A percentile compares a stretch with the other conserved stretches of the same genome.
phyloP scores from a whole-genome alignment of 2,329 filamentous ascomycete genomes.

The Fusarium temperatum region DNA sequence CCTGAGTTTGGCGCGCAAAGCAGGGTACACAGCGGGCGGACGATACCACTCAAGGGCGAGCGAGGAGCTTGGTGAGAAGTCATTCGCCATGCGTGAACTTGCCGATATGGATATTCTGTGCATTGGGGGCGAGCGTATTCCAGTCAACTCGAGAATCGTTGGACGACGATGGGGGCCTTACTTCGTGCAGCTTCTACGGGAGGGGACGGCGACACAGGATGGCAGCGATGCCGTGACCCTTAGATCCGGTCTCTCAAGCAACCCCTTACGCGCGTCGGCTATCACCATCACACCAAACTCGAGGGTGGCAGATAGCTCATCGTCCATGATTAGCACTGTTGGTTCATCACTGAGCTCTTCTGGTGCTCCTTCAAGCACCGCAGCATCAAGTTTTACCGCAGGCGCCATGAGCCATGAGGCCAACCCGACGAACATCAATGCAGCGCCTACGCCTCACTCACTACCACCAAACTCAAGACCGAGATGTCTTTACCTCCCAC shows the following conservation, averaged over 20 bases:
- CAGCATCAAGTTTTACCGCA: slow-evolving; percentile 55
- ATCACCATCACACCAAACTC: slow-evolving; percentile 83
- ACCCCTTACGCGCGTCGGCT: slow-evolving; percentile 77
- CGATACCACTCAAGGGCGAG: slow-evolving; percentile 79
- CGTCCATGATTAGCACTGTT: slow-evolving; percentile 58
- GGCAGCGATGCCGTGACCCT: slow-evolving; percentile 80
- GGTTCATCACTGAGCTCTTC: slow-evolving; percentile 52
- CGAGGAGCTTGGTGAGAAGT: slow-evolving; percentile 85
- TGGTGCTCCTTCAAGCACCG: slow-evolving; percentile 52
- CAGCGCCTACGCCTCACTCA: slow-evolving; percentile 65
- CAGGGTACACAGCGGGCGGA: slow-evolving; percentile 76
- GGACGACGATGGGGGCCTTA: slow-evolving; percentile 93
- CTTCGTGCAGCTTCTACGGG: slow-evolving; percentile 89
- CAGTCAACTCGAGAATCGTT: slow-evolving; percentile 90
- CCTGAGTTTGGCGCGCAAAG: slow-evolving; percentile 66
- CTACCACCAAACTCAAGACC: slow-evolving; percentile 74
- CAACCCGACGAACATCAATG: slow-evolving; percentile 57
- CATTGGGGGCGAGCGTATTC: slow-evolving; percentile 88
- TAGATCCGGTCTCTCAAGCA: slow-evolving; percentile 67
- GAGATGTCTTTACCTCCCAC: slow-evolving; percentile 89
- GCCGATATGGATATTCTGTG: slow-evolving; percentile 97
- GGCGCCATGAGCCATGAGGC: slow-evolving; percentile 49
- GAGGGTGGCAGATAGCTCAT: slow-evolving; percentile 58
- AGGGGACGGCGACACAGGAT: slow-evolving; percentile 77
- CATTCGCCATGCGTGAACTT: slow-evolving; percentile 82